Evolutionary conservation across 192 early-diverging fungal species (phyloP), one percentile per base, ranked within the genome.

Genomic region (Podochytrium sp.): DNA sequence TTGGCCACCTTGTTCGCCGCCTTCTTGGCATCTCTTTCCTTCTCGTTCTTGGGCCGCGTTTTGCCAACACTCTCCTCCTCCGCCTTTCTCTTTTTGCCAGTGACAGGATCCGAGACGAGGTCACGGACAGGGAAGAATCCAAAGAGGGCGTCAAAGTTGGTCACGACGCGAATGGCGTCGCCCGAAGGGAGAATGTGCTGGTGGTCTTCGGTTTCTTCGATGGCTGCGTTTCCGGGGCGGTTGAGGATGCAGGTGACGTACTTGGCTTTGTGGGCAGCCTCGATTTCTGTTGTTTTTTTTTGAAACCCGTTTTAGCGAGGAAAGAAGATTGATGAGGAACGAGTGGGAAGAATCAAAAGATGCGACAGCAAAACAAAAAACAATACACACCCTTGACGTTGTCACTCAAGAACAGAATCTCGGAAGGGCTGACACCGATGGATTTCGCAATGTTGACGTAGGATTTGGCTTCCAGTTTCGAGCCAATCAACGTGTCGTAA

Each of bases 401-500:
- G 71, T 99, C 97, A 50, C 91, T 94, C n/a, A 98, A 77, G 83
- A 99, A 99, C 53, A 99, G 76, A 14, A 96, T 77, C 20, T 76
- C 16, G 0, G 63, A 35, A 0, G 91, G 72, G 10, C 71, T 69
- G 23, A 78, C 40, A 0, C 83, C 83, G 74, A 98, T 91, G 27
- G 88, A 83, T 0, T 83, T 50, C 0, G 87, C 87, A 80, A 99
- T 99, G n/a, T 80, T 79, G 6, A 55, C 62, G 68, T 99, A 99
- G 59, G 90, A 92, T 29, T 76, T 57, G 2, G 70, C 49, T 34
- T 91, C 90, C 3, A 90, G 57, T 76, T 99, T 99, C 5, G 77
- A 64, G 1, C 97, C 97, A 70, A 96, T 86, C n/a, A 80, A 78
- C 6, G 97, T 99, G 74, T 99, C 97, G 80, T 91, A 99, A 78